Base-by-base conservation (phyloP, 2,329 filamentous ascomycete genomes). In the Colletotrichum lini region DNA sequence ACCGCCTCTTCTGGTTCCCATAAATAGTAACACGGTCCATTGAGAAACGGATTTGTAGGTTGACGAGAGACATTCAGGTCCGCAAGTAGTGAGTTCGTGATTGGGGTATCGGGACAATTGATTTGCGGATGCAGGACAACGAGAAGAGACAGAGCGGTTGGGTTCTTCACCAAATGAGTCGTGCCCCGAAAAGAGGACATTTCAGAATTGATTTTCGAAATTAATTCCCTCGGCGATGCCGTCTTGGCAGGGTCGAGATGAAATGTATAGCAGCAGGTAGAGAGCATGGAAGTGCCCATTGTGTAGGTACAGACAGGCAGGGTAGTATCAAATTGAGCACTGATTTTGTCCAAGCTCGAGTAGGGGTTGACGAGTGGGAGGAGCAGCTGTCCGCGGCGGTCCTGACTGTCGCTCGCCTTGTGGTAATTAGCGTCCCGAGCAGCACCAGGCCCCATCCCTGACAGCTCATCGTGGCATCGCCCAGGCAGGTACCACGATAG, bases 371-470 rank as follows among this genome's bases (percentile, higher is more conserved):
- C 26, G 30, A 60, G 18, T 21, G 16, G 45, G n/a, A 47, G 45
- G n/a, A 60, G 57, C 18, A 38, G 18, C 26, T 60, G 26, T 49
- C 58, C 44, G 21, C 23, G 18, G 45, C n/a, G 30, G 30, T 35
- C 8, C 30, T 2, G 35, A 38, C 35, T 38, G 30, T 61, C 40
- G 58, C 44, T 50, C 58, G 35, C 44, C n/a, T 50, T 9, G 18
- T 56, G 53, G 53, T 40, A 40, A 18, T 40, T 61, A 50, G 58
- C 58, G 58, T 40, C 45, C 45, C 13, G 21, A 40, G 26, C 16
- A 45, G 50, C 44, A 61, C 57, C 56, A 60, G 64, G 67, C 59
- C 35, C 35, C 65, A 57, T 45, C 64, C 67, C 67, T 67, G 56
- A 52, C 56, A 67, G 58, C 57, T 42, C 35, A 56, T 56, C 52